phyloP scores from a whole-genome alignment of 2,329 filamentous ascomycete species.

The Sordariomycetes sp. region DNA sequence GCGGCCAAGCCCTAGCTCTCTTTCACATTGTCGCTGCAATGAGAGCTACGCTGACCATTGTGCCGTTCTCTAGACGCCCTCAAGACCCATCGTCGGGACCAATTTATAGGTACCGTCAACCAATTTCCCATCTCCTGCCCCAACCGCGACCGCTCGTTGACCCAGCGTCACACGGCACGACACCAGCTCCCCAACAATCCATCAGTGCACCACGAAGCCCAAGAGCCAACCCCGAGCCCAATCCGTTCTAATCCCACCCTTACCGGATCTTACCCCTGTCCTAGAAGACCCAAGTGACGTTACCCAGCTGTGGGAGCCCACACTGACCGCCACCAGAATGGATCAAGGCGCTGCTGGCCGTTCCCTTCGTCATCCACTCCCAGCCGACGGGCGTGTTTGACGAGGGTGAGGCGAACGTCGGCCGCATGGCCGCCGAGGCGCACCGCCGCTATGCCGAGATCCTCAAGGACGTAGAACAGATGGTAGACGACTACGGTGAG shows the following conservation, averaged over 20 bases:
- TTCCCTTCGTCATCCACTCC: conserved; percentile 93
- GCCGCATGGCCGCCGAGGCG: conserved; percentile 67
- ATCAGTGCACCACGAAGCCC: not conserved
- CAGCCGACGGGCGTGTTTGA: conserved; percentile 85
- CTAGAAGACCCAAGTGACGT: not conserved
- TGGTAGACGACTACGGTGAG: conserved; percentile 85
- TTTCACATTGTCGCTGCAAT: not conserved
- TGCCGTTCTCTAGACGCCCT: conserved; percentile 35
- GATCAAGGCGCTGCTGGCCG: conserved; percentile 90
- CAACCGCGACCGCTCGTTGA: not conserved
- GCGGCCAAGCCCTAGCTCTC: too few species aligned
- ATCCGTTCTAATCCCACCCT: not conserved
- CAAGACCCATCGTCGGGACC: conserved; percentile 83
- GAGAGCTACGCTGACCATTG: not conserved
- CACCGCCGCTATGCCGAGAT: conserved; percentile 90
- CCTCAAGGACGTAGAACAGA: conserved; percentile 81
- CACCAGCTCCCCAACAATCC: not conserved
- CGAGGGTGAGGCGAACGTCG: conserved; percentile 50
- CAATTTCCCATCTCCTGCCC: not conserved
- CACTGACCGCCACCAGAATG: conserved; percentile 50
- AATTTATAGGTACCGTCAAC: conserved; percentile 57
- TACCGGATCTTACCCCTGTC: conserved; percentile 5
- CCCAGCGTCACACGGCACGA: too few species aligned
- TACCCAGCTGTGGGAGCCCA: not conserved
- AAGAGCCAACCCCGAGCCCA: not conserved